Conservation (phyloP, 495 filamentous ascomycete genomes). For the Hypomontagnella monticulosa region DNA sequence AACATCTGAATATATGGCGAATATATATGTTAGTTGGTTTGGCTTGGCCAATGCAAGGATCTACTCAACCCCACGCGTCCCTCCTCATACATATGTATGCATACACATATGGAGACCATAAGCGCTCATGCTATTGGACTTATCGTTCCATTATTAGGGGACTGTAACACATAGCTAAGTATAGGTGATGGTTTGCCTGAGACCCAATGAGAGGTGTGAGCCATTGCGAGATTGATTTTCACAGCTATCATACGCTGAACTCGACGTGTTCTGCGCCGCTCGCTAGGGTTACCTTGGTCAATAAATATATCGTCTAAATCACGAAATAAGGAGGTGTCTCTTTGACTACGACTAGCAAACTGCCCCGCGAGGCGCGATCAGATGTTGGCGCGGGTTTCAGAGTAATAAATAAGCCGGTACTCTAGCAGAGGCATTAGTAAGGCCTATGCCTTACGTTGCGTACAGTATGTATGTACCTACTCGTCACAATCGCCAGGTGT, state of each 20-base stretch:
- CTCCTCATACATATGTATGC: constrained; percentile 8
- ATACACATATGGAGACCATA: neutral
- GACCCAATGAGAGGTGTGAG: constrained; percentile 24
- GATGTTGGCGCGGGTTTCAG: constrained; percentile 21
- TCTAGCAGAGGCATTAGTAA: constrained; percentile 18
- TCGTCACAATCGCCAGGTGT: constrained; percentile 14
- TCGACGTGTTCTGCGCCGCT: constrained; percentile 10
- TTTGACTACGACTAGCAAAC: constrained; percentile 20
- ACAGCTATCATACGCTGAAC: constrained; percentile 21
- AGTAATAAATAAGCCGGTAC: constrained; percentile 27
- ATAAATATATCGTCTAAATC: constrained; percentile 26
- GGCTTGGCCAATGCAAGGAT: constrained; percentile 37
- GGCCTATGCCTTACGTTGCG: constrained; percentile 22
- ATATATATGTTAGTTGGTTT: constrained; percentile 6
- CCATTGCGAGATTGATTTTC: neutral
- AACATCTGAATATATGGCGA: constrained; percentile 23
- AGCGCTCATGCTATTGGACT: constrained; percentile 27
- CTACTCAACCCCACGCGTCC: constrained; percentile 39
- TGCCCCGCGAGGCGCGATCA: constrained; percentile 20
- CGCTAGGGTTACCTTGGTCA: constrained; percentile 24
- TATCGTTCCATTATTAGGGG: constrained; percentile 23
- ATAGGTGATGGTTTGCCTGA: constrained; percentile 6
- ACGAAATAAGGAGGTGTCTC: constrained; percentile 13
- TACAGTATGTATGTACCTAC: constrained; percentile 31
- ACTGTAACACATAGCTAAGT: constrained; percentile 27